A percentile compares a stretch with the other conserved stretches of the same genome.
These are phyloP conservation scores for Trypanosoma congolense DNA, from an alignment of 208 protist genomes.

Conservation along the genomic window DNA sequence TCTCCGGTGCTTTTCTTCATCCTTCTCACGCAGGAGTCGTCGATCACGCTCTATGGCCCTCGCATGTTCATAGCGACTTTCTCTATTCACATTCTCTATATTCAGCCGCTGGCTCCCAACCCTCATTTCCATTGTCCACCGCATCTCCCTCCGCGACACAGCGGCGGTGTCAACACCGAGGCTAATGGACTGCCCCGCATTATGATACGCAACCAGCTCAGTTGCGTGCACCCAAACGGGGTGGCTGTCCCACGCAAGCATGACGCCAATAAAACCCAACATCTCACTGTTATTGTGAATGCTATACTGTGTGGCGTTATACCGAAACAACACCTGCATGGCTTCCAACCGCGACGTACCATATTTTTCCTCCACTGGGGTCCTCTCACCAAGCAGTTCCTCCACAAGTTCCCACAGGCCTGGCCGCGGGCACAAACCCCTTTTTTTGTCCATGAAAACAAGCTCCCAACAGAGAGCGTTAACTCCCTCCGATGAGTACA, in stretches of 20 bases:
- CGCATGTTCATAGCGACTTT: conserved; percentile 7
- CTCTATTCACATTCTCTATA: conserved; percentile 1
- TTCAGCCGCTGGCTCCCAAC: background rate
- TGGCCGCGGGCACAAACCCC: conserved; percentile 7
- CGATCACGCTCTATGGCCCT: background rate
- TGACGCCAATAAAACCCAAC: conserved; percentile 8
- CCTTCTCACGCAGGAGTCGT: background rate
- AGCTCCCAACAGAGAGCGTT: background rate
- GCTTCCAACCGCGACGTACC: conserved; percentile 6
- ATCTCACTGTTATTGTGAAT: background rate
- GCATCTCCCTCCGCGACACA: background rate
- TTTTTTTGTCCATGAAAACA: conserved; percentile 11
- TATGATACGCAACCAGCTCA: conserved; percentile 5
- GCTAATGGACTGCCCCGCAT: background rate
- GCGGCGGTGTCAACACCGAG: conserved; percentile 3
- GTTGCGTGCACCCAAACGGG: conserved; percentile 1
- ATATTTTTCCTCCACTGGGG: conserved; percentile 11
- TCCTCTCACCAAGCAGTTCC: background rate
- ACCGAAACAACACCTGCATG: conserved; percentile 2
- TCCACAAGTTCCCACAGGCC: conserved; percentile 6
- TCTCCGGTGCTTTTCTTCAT: background rate
- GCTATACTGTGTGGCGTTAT: background rate
- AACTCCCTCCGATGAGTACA: background rate
- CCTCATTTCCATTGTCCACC: background rate
- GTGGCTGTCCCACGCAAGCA: background rate